These are phyloP conservation scores for Neoarthrinium moseri DNA, from an alignment of 2,329 filamentous ascomycete species.

Conservation along the genomic window DNA sequence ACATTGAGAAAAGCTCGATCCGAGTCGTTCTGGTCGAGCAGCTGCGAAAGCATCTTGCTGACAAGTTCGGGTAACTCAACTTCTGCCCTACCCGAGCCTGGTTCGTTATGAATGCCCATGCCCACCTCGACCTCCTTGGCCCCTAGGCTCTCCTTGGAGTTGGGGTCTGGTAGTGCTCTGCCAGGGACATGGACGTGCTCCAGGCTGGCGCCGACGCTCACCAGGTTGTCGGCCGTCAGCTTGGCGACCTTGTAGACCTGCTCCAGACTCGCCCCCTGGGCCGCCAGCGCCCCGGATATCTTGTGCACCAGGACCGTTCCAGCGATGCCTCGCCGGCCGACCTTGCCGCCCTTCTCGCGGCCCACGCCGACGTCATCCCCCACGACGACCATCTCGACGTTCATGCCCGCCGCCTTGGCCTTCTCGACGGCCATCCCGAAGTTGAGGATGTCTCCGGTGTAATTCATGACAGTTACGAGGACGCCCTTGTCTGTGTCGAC, in stretches of 20 bases:
- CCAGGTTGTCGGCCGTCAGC: slow-evolving; percentile 70
- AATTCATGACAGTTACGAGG: slow-evolving; percentile 93
- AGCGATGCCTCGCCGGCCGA: slow-evolving; percentile 85
- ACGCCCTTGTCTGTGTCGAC: slow-evolving; percentile 74
- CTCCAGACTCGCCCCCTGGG: slow-evolving; percentile 63
- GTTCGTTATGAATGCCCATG: slow-evolving; percentile 78
- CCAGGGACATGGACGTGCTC: slow-evolving; percentile 94
- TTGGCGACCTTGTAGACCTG: slow-evolving; percentile 73
- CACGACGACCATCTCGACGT: slow-evolving; percentile 87
- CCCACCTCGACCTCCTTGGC: slow-evolving; percentile 62
- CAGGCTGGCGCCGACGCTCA: slow-evolving; percentile 82
- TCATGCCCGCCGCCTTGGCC: slow-evolving; percentile 73
- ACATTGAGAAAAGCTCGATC: slow-evolving; percentile 71
- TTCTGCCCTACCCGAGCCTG: slow-evolving; percentile 52
- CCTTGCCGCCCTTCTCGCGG: slow-evolving; percentile 79
- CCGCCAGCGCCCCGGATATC: slow-evolving; percentile 80
- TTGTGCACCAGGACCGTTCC: slow-evolving; percentile 92
- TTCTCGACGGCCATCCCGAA: slow-evolving; percentile 95
- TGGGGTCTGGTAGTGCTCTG: slow-evolving; percentile 50
- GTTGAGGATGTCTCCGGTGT: slow-evolving; percentile 86
- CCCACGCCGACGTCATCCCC: slow-evolving; percentile 92
- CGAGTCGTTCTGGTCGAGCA: slow-evolving; percentile 63
- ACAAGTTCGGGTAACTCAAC: slow-evolving; percentile 55
- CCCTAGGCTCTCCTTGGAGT: slow-evolving; percentile 54
- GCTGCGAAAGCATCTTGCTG: slow-evolving; percentile 66